Evolutionary conservation across 768 basidiomycete species (phyloP).

Genomic region (Rhodotorula sphaerocarpa): DNA sequence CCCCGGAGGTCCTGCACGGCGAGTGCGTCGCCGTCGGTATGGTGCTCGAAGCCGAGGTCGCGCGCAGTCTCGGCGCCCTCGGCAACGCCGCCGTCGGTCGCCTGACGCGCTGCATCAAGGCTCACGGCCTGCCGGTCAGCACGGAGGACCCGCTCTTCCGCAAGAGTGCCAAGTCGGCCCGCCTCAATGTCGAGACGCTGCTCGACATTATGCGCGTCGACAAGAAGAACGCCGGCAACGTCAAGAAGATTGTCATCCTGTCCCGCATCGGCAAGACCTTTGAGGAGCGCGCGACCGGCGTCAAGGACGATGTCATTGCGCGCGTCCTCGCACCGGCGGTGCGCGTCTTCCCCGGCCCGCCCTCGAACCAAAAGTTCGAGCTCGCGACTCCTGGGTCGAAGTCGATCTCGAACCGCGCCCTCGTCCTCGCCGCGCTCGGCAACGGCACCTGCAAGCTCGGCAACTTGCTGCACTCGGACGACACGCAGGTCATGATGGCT

Average conservation of each 20-base stretch:
- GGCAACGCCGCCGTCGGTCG: slow-evolving; percentile 87
- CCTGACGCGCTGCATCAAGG: slow-evolving; percentile 73
- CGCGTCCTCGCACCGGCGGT: slow-evolving; percentile 74
- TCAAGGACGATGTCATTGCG: slow-evolving; percentile 69
- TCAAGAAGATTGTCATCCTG: slow-evolving; percentile 89
- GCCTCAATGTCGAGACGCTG: slow-evolving; percentile 66
- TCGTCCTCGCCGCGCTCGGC: slow-evolving; percentile 85
- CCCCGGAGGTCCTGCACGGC: slow-evolving; percentile 87
- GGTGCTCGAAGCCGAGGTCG: slow-evolving; percentile 91
- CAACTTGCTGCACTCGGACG: slow-evolving; percentile 91
- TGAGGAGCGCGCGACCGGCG: slow-evolving; percentile 81
- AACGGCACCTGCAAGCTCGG: slow-evolving; percentile 76
- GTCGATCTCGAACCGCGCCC: slow-evolving; percentile 87
- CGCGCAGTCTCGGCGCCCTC: slow-evolving; percentile 76
- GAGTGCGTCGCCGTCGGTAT: slow-evolving; percentile 94
- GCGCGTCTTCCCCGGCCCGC: slow-evolving; percentile 58
- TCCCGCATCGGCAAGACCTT: slow-evolving; percentile 82
- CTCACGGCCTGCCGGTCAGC: slow-evolving; percentile 81
- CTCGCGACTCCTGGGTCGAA: slow-evolving; percentile 95
- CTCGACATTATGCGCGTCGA: slow-evolving; percentile 81
- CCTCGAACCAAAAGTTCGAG: slow-evolving; percentile 46
- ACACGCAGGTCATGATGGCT: slow-evolving; percentile 98
- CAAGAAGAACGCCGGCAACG: slow-evolving; percentile 90
- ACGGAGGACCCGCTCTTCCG: slow-evolving; percentile 69
- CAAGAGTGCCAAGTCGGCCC: slow-evolving; percentile 57